Base-by-base conservation (phyloP, 2,329 filamentous ascomycete genomes). In the Xylaria sp. region DNA sequence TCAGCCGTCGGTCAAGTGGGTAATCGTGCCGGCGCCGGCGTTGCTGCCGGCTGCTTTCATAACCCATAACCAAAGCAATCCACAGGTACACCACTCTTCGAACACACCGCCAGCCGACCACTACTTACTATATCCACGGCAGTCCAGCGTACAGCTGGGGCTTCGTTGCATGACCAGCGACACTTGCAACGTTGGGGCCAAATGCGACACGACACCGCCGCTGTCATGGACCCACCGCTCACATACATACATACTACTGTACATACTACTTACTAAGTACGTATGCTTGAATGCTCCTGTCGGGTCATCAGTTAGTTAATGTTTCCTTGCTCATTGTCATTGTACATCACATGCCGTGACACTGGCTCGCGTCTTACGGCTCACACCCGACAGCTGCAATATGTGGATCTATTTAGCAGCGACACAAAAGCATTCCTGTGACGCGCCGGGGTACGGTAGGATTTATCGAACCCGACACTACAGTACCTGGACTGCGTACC, bases 281-380 rank as follows among this genome's bases (percentile, higher is more conserved):
- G n/a, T n/a, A n/a, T n/a, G n/a, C n/a, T n/a, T n/a, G n/a, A n/a
- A n/a, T n/a, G 58, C 52, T 41, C 25, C 66, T 53, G 32, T 57
- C 23, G 12, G 53, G 57, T n/a, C 20, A 61, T 57, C 55, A 41
- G 30, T 34, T 4, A 23, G 20, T 46, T 41, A 25, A 64, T 60
- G 39, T 56, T 59, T 18, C 39, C 56, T 32, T 57, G 15, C 57
- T 48, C 46, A 68, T 60, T 52, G 43, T 48, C 46, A 68, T 60
- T 52, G 43, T 65, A 39, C 66, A 66, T 45, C 57, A 28, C 39
- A 58, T 58, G 32, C 39, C 15, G 34, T 45, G 58, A 45, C 63
- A 55, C 59, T 68, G 30, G 34, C 62, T 58, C 62, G 59, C 66
- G 60, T 68, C 58, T 50, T 34, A 62, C 66, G 57, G 59, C 46